Conservation (phyloP, 805 yeast species). For the Kodamaea restingae region DNA sequence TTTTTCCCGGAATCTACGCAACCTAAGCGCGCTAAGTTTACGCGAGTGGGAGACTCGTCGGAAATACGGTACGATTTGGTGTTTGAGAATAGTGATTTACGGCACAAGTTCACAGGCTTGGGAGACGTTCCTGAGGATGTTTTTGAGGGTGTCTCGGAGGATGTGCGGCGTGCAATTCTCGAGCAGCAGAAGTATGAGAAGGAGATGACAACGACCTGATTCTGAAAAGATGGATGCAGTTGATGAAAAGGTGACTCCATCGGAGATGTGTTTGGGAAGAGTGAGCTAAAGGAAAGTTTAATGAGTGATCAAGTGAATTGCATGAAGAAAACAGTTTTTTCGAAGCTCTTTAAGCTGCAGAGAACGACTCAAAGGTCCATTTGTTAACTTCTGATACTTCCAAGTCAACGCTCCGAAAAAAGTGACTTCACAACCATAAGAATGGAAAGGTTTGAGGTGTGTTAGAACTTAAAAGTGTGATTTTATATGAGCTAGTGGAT, state of each 20-base stretch:
- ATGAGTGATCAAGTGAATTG: too few relatives aligned
- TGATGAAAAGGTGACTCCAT: too few relatives aligned
- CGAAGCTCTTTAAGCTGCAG: too few relatives aligned
- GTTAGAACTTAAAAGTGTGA: too few relatives aligned
- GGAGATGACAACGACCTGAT: neutral
- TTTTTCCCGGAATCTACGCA: conserved; percentile 76
- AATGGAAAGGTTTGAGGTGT: too few relatives aligned
- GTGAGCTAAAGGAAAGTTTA: too few relatives aligned
- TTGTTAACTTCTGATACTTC: too few relatives aligned
- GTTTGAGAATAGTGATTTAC: conserved; percentile 42
- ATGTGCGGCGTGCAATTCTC: conserved; percentile 54
- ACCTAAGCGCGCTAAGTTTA: conserved; percentile 45
- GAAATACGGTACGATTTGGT: conserved; percentile 44
- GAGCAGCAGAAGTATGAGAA: conserved; percentile 54
- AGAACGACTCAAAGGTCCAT: too few relatives aligned
- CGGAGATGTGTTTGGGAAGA: too few relatives aligned
- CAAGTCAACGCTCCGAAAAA: too few relatives aligned
- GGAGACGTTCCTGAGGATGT: conserved; percentile 53
- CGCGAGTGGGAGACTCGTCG: conserved; percentile 20
- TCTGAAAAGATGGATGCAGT: neutral
- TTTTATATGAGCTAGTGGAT: too few relatives aligned
- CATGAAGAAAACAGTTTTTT: neutral
- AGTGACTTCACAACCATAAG: too few relatives aligned
- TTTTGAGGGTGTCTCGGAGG: conserved; percentile 52
- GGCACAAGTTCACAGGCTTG: conserved; percentile 61